Base-by-base conservation (phyloP, 768 basidiomycete species). In the Tricholoma sp. region DNA sequence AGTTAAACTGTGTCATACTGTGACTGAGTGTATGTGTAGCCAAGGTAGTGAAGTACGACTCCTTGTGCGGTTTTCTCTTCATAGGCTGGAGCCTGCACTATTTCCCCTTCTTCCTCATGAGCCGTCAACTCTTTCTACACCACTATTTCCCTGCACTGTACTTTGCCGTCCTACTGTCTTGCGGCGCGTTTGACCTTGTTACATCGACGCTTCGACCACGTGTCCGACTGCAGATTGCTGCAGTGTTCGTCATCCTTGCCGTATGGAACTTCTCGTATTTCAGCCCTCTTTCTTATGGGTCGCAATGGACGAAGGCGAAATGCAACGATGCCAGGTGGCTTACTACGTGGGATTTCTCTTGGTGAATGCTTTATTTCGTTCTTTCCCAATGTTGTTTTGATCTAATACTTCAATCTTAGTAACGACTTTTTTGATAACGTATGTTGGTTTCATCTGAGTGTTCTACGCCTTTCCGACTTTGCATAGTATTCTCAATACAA, bases 131-230 rank as follows among this genome's bases (percentile, higher is more conserved):
- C 47, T 99, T 99, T 82, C 73, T 99, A 20, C 96, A 98, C 68
- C 97, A 98, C 74, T 98, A 98, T 70, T 89, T 98, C 74, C 97
- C 96, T 0, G 94, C 95, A 0, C 77, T 99, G n/a, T 96, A 94
- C 67, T 95, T 91, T 62, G 85, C 89, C n/a, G 84, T 93, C 61
- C 81, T 99, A 11, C 76, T 93, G 20, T 79, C 80, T 28, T 88
- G 88, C 53, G 77, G 76, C 3, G 78, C 88, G 2, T 98, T 98
- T 64, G 97, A 99, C 70, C 80, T 94, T 48, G 70, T 85, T 36
- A 97, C 95, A 1, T 87, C 90, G 29, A 79, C 80, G 0, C 72
- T 98, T 7, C 80, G 86, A 32, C 91, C 94, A 0, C 78, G 83
- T 36, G 73, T 91, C 32, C 78, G 95, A 29, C 68, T 96, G 31